Percentiles rank a stretch among this genome's conserved stretches.
Conservation (phyloP, 2,329 filamentous ascomycete species). For the Pseudocercospora cruenta region DNA sequence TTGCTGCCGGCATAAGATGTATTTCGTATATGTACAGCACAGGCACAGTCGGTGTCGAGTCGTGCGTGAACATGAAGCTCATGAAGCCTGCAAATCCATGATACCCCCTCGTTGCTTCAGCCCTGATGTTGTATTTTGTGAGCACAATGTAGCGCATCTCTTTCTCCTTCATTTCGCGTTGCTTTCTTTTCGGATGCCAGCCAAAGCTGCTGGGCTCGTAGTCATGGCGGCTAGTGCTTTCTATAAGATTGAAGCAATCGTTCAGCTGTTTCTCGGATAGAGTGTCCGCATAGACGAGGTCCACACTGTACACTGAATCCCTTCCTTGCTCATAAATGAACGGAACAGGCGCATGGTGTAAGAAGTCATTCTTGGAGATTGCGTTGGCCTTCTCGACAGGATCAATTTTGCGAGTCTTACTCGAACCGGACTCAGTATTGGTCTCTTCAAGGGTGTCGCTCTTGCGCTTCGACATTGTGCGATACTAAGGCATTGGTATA, state of each 20-base stretch:
- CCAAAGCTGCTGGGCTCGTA: slow-evolving; percentile 66
- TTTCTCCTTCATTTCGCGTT: slow-evolving; percentile 67
- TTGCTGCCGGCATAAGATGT: slow-evolving; percentile 63
- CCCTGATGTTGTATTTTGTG: neutral
- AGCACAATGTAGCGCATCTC: slow-evolving; percentile 69
- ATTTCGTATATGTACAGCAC: slow-evolving; percentile 82
- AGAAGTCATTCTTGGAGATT: slow-evolving; percentile 19
- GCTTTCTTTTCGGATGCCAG: slow-evolving; percentile 67
- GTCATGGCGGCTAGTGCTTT: slow-evolving; percentile 64
- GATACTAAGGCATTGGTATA: neutral
- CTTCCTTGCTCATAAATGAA: neutral
- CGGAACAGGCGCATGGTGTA: neutral
- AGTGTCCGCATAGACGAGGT: slow-evolving; percentile 4
- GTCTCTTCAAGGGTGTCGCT: neutral
- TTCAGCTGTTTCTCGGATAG: slow-evolving; percentile 40
- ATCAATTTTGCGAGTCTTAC: neutral
- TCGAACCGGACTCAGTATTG: neutral
- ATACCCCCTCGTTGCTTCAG: slow-evolving; percentile 12
- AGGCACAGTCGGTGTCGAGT: slow-evolving; percentile 60
- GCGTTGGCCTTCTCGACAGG: slow-evolving; percentile 25
- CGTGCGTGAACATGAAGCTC: slow-evolving; percentile 73
- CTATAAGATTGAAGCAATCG: slow-evolving; percentile 60
- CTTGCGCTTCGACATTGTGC: slow-evolving; percentile 25
- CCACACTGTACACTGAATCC: neutral
- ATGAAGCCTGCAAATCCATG: slow-evolving; percentile 60